A percentile compares a stretch with the other conserved stretches of the same genome.
Conservation (phyloP, 768 basidiomycete genomes). For the Boletus huronensis region DNA sequence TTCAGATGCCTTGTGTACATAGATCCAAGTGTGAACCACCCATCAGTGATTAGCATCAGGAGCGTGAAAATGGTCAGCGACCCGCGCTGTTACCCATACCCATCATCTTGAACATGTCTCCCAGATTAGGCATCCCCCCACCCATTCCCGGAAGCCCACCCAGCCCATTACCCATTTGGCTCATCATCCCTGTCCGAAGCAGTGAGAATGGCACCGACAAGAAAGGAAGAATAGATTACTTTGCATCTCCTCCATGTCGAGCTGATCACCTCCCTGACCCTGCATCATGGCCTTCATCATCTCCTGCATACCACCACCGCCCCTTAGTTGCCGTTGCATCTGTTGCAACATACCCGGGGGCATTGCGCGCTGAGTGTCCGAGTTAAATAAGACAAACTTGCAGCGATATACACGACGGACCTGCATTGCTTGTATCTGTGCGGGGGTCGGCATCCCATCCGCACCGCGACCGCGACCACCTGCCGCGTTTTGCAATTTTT, state of each 20-base stretch:
- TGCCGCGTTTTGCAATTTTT: slow-evolving; percentile 87
- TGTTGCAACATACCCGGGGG: slow-evolving; percentile 95
- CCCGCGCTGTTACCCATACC: slow-evolving; percentile 60
- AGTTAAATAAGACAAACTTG: slow-evolving; percentile 6
- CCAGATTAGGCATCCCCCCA: slow-evolving; percentile 69
- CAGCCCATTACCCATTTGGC: slow-evolving; percentile 68
- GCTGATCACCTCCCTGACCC: slow-evolving; percentile 83
- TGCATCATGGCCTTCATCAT: slow-evolving; percentile 99
- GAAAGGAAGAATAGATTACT: slow-evolving; percentile 42
- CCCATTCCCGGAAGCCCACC: slow-evolving; percentile 52
- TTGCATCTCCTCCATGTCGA: slow-evolving; percentile 95
- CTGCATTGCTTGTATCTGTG: slow-evolving; percentile 94
- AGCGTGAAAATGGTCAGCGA: slow-evolving; percentile 21
- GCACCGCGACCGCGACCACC: slow-evolving; percentile 84
- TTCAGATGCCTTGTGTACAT: slow-evolving; percentile 20
- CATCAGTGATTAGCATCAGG: not conserved
- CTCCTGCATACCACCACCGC: slow-evolving; percentile 90
- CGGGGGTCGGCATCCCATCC: slow-evolving; percentile 87
- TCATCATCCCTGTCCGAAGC: slow-evolving; percentile 70
- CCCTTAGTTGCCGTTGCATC: slow-evolving; percentile 77
- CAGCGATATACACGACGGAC: slow-evolving; percentile 39
- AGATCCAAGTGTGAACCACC: slow-evolving; percentile 10
- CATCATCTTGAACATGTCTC: slow-evolving; percentile 87
- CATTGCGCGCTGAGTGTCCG: slow-evolving; percentile 66
- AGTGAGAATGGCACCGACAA: slow-evolving; percentile 5